These are phyloP conservation scores for Ceratobasidium sp. DNA, from an alignment of 1,284 basidiomycete genomes.

Conservation along the genomic window DNA sequence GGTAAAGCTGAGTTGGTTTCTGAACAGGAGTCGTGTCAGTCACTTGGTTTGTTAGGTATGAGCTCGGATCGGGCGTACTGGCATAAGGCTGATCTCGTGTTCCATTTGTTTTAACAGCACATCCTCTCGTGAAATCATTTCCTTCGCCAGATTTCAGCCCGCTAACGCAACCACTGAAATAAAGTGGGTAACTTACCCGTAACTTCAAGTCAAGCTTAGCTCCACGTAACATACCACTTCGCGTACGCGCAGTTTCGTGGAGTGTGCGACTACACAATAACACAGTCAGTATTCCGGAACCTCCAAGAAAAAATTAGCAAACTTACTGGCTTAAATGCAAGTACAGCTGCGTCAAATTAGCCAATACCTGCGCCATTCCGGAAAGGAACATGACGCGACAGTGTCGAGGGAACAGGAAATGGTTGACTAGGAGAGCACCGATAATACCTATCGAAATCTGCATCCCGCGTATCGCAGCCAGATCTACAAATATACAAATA, in stretches of 20 bases:
- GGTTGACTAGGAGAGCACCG: slow-evolving; percentile 61
- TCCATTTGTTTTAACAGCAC: slow-evolving; percentile 56
- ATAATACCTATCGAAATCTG: slow-evolving; percentile 63
- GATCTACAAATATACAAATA: slow-evolving; percentile 52
- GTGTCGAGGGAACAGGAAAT: slow-evolving; percentile 62
- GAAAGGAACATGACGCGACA: slow-evolving; percentile 63
- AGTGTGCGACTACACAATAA: slow-evolving; percentile 15
- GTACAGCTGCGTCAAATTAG: slow-evolving; percentile 61
- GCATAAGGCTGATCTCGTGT: slow-evolving; percentile 63
- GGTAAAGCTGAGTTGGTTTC: slow-evolving; percentile 64
- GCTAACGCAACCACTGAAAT: too few species aligned
- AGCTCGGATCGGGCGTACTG: slow-evolving; percentile 54
- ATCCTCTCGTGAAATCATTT: slow-evolving; percentile 37
- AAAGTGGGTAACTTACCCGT: slow-evolving; percentile 11
- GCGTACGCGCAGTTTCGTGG: slow-evolving; percentile 29
- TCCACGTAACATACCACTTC: slow-evolving; percentile 34
- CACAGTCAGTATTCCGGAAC: not conserved
- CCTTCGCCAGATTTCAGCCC: not conserved
- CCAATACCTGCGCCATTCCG: slow-evolving; percentile 58
- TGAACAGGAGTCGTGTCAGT: slow-evolving; percentile 47
- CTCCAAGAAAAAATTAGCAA: too few species aligned
- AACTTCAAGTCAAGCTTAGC: slow-evolving; percentile 33
- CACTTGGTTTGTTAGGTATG: not conserved
- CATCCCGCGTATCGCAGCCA: slow-evolving; percentile 58
- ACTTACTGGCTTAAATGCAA: slow-evolving; percentile 46